A percentile compares a stretch with the other conserved stretches of the same genome.
phyloP scores from a whole-genome alignment of 177 flowering plant genomes.

The Vitis hybrid region DNA sequence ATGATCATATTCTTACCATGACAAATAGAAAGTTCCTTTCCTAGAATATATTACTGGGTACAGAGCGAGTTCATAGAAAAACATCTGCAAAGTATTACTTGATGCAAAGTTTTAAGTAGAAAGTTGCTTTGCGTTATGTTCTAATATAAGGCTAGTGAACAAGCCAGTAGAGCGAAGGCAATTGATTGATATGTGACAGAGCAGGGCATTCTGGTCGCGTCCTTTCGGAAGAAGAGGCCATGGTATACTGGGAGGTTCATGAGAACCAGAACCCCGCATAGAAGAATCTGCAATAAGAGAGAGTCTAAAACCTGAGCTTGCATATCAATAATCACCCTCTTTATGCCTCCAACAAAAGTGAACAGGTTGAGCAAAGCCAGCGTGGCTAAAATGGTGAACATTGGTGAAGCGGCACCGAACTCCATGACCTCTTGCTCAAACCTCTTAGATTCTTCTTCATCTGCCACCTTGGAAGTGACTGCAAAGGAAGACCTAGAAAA shows the following conservation, averaged over 20 bases:
- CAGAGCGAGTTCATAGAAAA: too few species aligned
- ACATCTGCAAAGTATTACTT: too few species aligned
- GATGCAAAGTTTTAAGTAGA: too few species aligned
- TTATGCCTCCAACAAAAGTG: conserved; percentile 14
- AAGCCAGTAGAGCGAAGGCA: conserved; percentile 15
- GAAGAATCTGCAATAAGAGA: conserved; percentile 27
- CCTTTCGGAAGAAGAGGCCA: conserved; percentile 29
- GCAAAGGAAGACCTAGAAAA: conserved; percentile 20
- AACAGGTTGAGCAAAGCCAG: conserved; percentile 29
- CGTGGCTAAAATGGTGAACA: conserved; percentile 33
- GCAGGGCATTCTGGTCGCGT: conserved; percentile 27
- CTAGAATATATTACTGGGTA: too few species aligned
- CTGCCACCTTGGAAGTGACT: conserved; percentile 34
- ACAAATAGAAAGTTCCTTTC: neutral
- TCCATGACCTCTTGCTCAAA: conserved; percentile 40
- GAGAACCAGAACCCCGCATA: conserved; percentile 18
- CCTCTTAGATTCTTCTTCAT: conserved; percentile 27
- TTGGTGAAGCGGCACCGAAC: conserved; percentile 36
- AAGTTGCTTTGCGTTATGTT: too few species aligned
- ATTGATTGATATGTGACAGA: conserved; percentile 17
- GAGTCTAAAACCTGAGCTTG: neutral
- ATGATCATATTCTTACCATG: too few species aligned
- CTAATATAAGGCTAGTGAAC: conserved; percentile 11
- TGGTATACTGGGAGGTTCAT: conserved; percentile 28
- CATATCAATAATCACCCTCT: neutral